phyloP scores from a whole-genome alignment of 1,284 basidiomycete species.

The Malassezia caprae region DNA sequence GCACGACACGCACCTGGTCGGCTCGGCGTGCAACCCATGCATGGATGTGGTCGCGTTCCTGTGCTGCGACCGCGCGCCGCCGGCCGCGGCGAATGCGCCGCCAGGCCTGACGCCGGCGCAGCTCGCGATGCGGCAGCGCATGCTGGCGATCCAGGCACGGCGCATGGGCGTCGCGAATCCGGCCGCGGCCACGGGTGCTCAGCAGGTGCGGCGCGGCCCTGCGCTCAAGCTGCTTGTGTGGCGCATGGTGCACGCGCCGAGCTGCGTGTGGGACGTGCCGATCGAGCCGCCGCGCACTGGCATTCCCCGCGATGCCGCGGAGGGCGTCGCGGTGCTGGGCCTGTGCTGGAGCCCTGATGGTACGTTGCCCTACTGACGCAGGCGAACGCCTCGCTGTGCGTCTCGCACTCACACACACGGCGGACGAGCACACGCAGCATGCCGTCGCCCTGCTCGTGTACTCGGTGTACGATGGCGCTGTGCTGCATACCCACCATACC shows the following conservation, averaged over 20 bases:
- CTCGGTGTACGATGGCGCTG: constrained; percentile 11
- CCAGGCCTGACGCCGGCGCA: constrained; percentile 16
- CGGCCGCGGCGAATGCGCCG: constrained; percentile 2
- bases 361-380: constrained; percentile 4
- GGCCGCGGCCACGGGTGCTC: not conserved
- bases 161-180: constrained; percentile 15
- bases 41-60: constrained; percentile 18
- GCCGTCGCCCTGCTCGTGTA: not conserved
- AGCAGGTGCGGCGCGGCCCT: constrained; percentile 1
- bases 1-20: constrained; percentile 4
- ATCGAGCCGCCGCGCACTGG: not conserved
- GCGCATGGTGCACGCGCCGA: not conserved
- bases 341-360: constrained; percentile 14
- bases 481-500: not conserved
- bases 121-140: constrained; percentile 17
- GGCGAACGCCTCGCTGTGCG: constrained; percentile 12
- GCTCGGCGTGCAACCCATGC: constrained; percentile 12
- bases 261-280: constrained; percentile 12
- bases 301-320: not conserved
- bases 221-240: constrained; percentile 4
- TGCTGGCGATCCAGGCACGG: constrained; percentile 17
- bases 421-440: not conserved
- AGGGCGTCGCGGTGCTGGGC: constrained; percentile 1
- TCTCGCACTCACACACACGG: not conserved
- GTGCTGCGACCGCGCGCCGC: constrained; percentile 9